A percentile compares a stretch with the other conserved stretches of the same genome.
Evolutionary conservation across 148 eudicot species (phyloP).

Genomic region (Cornus suecica): DNA sequence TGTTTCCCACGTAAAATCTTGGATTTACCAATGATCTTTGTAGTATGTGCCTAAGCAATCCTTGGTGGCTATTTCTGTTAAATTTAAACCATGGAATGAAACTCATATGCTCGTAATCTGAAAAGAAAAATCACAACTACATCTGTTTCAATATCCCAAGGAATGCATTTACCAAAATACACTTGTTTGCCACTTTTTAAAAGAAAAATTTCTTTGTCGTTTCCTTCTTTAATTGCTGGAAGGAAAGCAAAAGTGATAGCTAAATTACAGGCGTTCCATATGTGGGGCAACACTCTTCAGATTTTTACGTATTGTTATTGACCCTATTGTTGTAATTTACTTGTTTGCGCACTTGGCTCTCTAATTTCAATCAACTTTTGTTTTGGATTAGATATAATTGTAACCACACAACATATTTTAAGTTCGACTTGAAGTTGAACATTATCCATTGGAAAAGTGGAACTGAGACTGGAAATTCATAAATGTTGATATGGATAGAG

Average conservation of each 20-base stretch:
- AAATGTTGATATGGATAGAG: too few species aligned
- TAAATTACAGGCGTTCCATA: too few species aligned
- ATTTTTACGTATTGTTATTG: neutral
- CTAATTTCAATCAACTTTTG: neutral
- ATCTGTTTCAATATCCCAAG: neutral
- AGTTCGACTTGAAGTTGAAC: neutral
- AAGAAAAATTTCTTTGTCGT: neutral
- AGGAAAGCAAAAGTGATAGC: neutral
- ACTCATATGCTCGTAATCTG: neutral
- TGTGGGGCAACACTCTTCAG: too few species aligned
- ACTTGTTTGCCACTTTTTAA: neutral
- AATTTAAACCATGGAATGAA: neutral
- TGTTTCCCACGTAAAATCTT: constrained; percentile 77
- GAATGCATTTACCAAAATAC: neutral
- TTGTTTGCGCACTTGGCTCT: neutral
- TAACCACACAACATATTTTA: neutral
- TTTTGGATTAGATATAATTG: neutral
- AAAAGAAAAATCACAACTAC: neutral
- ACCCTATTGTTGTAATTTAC: neutral
- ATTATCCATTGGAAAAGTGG: neutral
- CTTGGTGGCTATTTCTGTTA: too few species aligned
- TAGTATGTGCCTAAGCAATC: neutral
- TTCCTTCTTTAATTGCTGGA: neutral
- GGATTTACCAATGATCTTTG: neutral
- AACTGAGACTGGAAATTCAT: neutral